Base-by-base conservation (phyloP, 1,139 yeast genomes). In the Geotrichum bryndzae region DNA sequence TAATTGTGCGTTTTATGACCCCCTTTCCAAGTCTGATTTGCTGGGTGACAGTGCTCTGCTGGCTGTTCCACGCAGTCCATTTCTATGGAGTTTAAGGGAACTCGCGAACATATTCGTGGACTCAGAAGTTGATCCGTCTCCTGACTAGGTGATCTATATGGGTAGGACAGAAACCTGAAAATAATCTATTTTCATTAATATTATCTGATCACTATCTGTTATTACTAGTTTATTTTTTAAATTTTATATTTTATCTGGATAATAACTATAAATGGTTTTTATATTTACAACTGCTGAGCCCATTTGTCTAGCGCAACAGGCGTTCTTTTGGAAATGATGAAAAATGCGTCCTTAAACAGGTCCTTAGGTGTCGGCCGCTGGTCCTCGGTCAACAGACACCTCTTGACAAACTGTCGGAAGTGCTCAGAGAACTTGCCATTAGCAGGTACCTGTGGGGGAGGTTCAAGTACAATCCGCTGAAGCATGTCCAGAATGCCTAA, bases 381-480 rank as follows among this genome's bases (percentile, higher is more conserved):
- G 13, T 79, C 77, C 63, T 86, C 90, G 67, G 86, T 88, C 70
- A 85, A 86, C 70, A 91, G 79, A 70, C 96, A 90, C 59, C 80
- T 77, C 68, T 85, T 84, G 38, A 90, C 85, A 70, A 90, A 89
- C 59, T 78, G 76, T 65, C 88, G 80, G 68, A 90, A 77, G 41
- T 77, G 80, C 1, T 70, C 68, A 23, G 82, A 74, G 66, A 76
- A 82, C 22, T 71, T 71, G 10, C 72, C 74, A 8, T 70, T 70
- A 2, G 73, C 73, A 1, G 85, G 82, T 56, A 92, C 79, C 1
- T 82, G 77, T 13, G 99, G 99, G 0, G 98, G 94, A 3, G 86
- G 85, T 72, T 95, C 99, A 70, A 92, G 90, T 33, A 94, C 99
- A 58, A 94, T 92, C 67, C 97, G 78, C 75, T 94, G 99, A 63